Percentiles rank a stretch among this genome's conserved stretches.
phyloP scores from a whole-genome alignment of 2,329 filamentous ascomycete species.

The Aspergillus novoparasiticus region DNA sequence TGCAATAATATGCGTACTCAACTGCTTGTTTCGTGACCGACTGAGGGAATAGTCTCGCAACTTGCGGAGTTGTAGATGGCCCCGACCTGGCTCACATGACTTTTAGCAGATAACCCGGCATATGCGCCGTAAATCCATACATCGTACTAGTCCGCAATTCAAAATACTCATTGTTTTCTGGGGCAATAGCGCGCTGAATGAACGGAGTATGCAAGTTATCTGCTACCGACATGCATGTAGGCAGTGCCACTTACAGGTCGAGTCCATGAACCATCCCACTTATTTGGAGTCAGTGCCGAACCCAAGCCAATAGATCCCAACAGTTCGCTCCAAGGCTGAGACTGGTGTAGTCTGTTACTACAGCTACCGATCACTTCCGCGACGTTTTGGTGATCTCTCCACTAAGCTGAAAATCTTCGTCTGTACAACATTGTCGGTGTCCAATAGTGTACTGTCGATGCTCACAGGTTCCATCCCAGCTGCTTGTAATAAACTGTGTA shows the following conservation, averaged over 20 bases:
- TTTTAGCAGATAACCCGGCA: background rate
- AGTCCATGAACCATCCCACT: slow-evolving; percentile 5
- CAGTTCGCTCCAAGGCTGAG: background rate
- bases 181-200: background rate
- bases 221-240: background rate
- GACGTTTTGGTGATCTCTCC: background rate
- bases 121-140: slow-evolving; percentile 2
- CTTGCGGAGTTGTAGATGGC: background rate
- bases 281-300: background rate
- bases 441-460: background rate
- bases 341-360: background rate
- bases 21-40: background rate
- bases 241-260: slow-evolving; percentile 3
- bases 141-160: background rate
- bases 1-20: background rate
- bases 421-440: background rate
- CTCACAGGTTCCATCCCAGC: background rate
- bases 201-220: background rate
- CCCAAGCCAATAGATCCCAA: background rate
- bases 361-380: background rate
- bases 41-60: background rate
- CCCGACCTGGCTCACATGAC: background rate
- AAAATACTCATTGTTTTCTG: background rate
- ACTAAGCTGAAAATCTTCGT: background rate
- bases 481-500: background rate